Percentiles rank a stretch among this genome's conserved stretches.
These are phyloP conservation scores for Pseudomonodictys pantanalensis DNA, from an alignment of 495 filamentous ascomycete genomes.

Conservation along the genomic window DNA sequence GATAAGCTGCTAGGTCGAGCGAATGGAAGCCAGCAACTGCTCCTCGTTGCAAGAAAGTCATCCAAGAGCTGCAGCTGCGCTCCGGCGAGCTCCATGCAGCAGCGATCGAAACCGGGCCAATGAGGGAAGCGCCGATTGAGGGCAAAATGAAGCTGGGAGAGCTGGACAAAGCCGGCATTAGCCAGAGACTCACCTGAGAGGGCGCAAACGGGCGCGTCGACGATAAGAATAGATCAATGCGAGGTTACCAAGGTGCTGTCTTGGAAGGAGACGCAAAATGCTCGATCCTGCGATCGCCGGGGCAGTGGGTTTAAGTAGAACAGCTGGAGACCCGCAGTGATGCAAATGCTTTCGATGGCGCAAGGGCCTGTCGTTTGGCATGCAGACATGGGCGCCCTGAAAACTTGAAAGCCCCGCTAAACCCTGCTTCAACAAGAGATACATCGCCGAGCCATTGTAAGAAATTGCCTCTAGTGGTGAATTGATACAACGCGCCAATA, in stretches of 20 bases:
- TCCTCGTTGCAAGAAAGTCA: not conserved
- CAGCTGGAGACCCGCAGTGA: conserved; percentile 22
- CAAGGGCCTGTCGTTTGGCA: conserved; percentile 2
- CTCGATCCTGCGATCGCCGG: not conserved
- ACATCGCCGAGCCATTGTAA: not conserved
- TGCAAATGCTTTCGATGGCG: conserved; percentile 14
- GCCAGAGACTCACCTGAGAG: conserved; percentile 7
- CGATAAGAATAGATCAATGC: not conserved
- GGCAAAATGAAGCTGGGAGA: conserved; percentile 10
- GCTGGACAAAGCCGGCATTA: conserved; percentile 5
- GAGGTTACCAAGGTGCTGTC: not conserved
- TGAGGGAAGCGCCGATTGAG: conserved; percentile 17
- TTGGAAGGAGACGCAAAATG: not conserved
- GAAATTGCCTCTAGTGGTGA: not conserved
- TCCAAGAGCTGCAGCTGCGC: conserved; percentile 10
- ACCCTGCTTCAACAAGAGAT: not conserved
- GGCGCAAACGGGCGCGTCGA: conserved; percentile 4
- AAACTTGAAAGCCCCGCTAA: conserved; percentile 8
- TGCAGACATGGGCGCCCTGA: not conserved
- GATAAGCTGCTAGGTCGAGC: conserved; percentile 25
- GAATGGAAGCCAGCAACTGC: conserved; percentile 5
- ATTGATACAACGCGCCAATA: conserved; percentile 3
- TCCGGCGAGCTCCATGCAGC: not conserved
- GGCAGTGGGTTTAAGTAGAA: conserved; percentile 3
- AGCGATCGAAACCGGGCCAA: conserved; percentile 20